A percentile compares a stretch with the other conserved stretches of the same genome.
phyloP scores from a whole-genome alignment of 805 yeast species.

The Lachancea quebecensis region DNA sequence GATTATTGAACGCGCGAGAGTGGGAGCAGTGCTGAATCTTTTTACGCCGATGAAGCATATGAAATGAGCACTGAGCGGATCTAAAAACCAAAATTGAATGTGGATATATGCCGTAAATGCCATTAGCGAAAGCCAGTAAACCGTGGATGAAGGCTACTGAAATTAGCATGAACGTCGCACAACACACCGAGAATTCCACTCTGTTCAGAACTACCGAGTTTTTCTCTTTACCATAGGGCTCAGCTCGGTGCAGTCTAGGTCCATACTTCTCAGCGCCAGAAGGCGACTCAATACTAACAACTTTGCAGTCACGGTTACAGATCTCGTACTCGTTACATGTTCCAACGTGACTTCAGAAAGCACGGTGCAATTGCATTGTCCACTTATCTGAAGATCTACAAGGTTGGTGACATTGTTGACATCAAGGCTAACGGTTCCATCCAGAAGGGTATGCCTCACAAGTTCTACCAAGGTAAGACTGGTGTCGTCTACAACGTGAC shows the following conservation, averaged over 20 bases:
- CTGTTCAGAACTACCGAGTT: too few relatives aligned
- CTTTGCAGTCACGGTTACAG: conserved; percentile 88
- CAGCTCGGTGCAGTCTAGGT: background rate
- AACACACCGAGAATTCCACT: too few relatives aligned
- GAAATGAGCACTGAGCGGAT: too few relatives aligned
- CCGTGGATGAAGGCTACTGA: too few relatives aligned
- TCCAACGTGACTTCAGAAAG: conserved; percentile 97
- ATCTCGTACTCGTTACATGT: conserved; percentile 99
- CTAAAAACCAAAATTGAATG: too few relatives aligned
- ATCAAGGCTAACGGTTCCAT: conserved; percentile 98
- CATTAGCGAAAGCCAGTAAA: too few relatives aligned
- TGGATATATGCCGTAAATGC: too few relatives aligned
- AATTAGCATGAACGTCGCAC: too few relatives aligned
- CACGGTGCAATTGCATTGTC: conserved; percentile 94
- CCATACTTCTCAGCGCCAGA: background rate
- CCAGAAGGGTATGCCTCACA: conserved; percentile 99
- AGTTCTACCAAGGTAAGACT: conserved; percentile 99
- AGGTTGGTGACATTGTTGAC: conserved; percentile 99
- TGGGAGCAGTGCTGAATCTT: background rate
- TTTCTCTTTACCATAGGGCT: too few relatives aligned
- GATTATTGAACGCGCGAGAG: background rate
- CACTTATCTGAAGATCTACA: conserved; percentile 95
- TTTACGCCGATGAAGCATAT: too few relatives aligned
- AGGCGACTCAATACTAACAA: conserved; percentile 7
- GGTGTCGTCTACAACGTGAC: conserved; percentile 99